Evolutionary conservation across 805 yeast species (phyloP).

Genomic region (Torulaspora franciscae): DNA sequence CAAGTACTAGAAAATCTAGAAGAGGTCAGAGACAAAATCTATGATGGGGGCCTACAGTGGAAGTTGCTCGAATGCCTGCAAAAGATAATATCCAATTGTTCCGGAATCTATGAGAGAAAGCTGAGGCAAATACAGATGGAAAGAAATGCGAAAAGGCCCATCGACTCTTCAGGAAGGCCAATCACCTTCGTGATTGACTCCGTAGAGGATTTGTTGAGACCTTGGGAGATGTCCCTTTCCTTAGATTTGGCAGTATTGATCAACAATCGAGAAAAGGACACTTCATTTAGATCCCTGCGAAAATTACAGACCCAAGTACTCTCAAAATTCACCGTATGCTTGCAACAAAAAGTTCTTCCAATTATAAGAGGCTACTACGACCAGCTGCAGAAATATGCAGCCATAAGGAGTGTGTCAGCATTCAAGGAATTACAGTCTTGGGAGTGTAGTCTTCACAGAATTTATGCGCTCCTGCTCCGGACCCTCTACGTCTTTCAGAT

Average conservation of each 20-base stretch:
- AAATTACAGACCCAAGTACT: slow-evolving; percentile 31
- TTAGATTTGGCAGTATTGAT: slow-evolving; percentile 35
- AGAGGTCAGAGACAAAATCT: slow-evolving; percentile 19
- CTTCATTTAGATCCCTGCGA: slow-evolving; percentile 24
- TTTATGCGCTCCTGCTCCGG: slow-evolving; percentile 36
- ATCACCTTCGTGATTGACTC: slow-evolving; percentile 26
- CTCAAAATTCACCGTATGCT: slow-evolving; percentile 24
- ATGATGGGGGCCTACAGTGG: slow-evolving; percentile 27
- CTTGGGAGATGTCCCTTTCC: slow-evolving; percentile 29
- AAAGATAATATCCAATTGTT: slow-evolving; percentile 29
- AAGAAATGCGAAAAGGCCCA: slow-evolving; percentile 31
- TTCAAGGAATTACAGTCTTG: slow-evolving; percentile 36
- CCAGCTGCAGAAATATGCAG: slow-evolving; percentile 27
- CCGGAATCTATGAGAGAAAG: slow-evolving; percentile 30
- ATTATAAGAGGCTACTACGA: slow-evolving; percentile 25
- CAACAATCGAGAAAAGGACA: slow-evolving; percentile 27
- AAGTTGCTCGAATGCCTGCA: slow-evolving; percentile 24
- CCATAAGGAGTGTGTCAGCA: slow-evolving; percentile 12
- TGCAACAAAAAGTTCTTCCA: slow-evolving; percentile 26
- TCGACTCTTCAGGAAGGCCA: slow-evolving; percentile 30
- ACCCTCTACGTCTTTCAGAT: slow-evolving; percentile 18
- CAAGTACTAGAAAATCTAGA: slow-evolving; percentile 14
- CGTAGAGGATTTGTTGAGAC: slow-evolving; percentile 34
- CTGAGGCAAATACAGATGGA: slow-evolving; percentile 32
- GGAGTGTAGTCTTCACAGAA: slow-evolving; percentile 44